Evolutionary conservation across 2,329 filamentous ascomycete species (phyloP), one percentile per base, ranked within the genome.

Genomic region (Pseudopithomyces maydicus): DNA sequence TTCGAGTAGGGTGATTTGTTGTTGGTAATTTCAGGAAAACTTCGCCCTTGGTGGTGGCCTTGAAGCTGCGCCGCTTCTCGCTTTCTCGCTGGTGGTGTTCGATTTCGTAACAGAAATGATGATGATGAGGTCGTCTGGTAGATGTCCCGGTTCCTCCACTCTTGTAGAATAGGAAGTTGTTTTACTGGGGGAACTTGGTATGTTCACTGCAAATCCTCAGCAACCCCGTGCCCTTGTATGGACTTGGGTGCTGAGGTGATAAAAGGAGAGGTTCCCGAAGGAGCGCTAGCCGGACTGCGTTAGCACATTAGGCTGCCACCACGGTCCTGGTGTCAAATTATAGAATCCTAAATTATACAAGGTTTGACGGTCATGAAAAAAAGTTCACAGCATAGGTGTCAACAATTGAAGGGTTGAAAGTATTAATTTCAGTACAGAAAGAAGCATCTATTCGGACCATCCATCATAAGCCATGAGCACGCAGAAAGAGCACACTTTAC

Each of bases 401-500:
- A 29, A 4, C 20, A 6, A 39, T 15, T 51, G 38, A 35, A 52
- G 52, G 50, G 50, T 65, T 61, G 54, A 42, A 41, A 57, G 44
- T 64, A 56, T 62, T 62, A 64, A 62, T 65, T 50, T 57, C 61
- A 62, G 56, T 61, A 63, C 54, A 59, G 22, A 44, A 55, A 59
- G 32, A 57, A 52, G 26, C 47, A 45, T 52, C 48, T 55, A 49
- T 49, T 38, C 41, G 23, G 20, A 41, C 45, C 43, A 42, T 51
- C 33, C 46, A n/a, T 46, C 32, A 6, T 54, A 23, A 45, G 35
- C 23, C 41, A 54, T 36, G 29, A 46, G 35, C 23, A 26, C 12
- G 22, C 43, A 44, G 17, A 32, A 41, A 45, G 10, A 20, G 20
- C 33, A 39, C 20, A 32, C 42, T n/a, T 17, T n/a, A 23, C 15